Evolutionary conservation across 768 basidiomycete species (phyloP), one percentile per base, ranked within the genome.

Genomic region (Mycena latifolia): DNA sequence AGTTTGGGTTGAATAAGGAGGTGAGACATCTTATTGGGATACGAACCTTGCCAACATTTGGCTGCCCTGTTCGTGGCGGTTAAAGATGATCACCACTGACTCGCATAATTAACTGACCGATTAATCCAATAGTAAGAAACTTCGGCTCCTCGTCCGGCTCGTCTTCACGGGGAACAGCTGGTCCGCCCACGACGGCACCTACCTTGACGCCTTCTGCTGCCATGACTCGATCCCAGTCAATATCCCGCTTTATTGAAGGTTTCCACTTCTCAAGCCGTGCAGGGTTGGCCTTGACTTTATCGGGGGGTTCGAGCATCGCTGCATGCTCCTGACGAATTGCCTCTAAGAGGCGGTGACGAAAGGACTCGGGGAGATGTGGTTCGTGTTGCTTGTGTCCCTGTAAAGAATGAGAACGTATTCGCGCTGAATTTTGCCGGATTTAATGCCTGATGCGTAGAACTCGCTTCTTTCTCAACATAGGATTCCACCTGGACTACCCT

Each of bases 401-500:
- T 1, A 22, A 25, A 57, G 22, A 2, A 46, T 55, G 47, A 52
- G 53, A 52, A n/a, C n/a, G 14, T 25, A 20, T 50, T 9, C 2
- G 35, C 5, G 15, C 43, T 18, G 18, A 29, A 25, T 20, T 18
- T 50, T 14, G 45, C 15, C 20, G 12, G 17, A 31, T 25, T n/a
- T 4, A 37, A 27, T 61, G 65, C 68, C 61, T 89, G 85, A 63
- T 81, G 79, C 39, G 77, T 74, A 17, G 68, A 71, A 22, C 73
- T 70, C n/a, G 65, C 74, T 54, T 78, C 75, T 67, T 87, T 89
- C 55, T 85, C 84, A n/a, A 80, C 75, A 69, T 94, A 96, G 0
- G 92, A 86, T 76, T 94, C 92, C 14, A 95, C 94, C 62, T 88
- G 85, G 3, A 95, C 90, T 17, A 95, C 84, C 3, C 82, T 86